These are phyloP conservation scores for Penicillium brasilianum DNA, from an alignment of 2,329 filamentous ascomycete species.

Conservation along the genomic window DNA sequence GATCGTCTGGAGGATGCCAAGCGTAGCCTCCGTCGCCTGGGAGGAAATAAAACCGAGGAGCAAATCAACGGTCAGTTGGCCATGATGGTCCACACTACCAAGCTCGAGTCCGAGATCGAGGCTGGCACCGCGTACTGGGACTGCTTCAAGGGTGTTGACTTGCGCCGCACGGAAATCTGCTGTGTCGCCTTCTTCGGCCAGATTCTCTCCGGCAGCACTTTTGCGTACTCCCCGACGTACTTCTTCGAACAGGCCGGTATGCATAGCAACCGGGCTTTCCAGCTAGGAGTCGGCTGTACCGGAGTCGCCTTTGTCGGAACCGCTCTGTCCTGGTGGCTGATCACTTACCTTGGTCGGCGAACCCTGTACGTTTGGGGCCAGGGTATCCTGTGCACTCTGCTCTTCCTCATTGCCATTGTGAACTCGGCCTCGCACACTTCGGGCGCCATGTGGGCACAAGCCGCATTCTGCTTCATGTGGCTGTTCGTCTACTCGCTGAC, in stretches of 20 bases:
- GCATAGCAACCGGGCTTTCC: conserved; percentile 39
- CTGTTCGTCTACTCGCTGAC: conserved; percentile 62
- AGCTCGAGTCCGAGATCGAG: conserved; percentile 37
- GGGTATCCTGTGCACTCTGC: conserved; percentile 32
- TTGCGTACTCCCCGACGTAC: conserved; percentile 45
- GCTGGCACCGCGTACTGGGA: conserved; percentile 38
- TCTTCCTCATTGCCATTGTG: conserved; percentile 38
- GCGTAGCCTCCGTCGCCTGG: conserved; percentile 27
- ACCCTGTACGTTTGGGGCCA: conserved; percentile 46
- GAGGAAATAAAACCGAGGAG: conserved; percentile 30
- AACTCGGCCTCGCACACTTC: conserved; percentile 29
- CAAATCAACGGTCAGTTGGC: conserved; percentile 35
- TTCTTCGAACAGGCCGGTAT: conserved; percentile 51
- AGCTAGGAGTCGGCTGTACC: conserved; percentile 50
- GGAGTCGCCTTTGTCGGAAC: conserved; percentile 62
- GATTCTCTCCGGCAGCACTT: conserved; percentile 41
- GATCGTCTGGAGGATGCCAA: conserved; percentile 31
- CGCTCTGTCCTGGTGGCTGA: conserved; percentile 55
- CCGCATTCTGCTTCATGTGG: conserved; percentile 56
- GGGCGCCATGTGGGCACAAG: conserved; percentile 42
- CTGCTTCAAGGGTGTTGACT: conserved; percentile 39
- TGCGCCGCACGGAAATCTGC: conserved; percentile 50
- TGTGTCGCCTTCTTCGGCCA: conserved; percentile 46
- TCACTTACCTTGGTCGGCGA: conserved; percentile 46
- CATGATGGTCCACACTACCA: conserved; percentile 47